A percentile compares a stretch with the other conserved stretches of the same genome.
phyloP scores from a whole-genome alignment of 192 early-diverging fungal genomes.

The Backusella parvicylindrica region DNA sequence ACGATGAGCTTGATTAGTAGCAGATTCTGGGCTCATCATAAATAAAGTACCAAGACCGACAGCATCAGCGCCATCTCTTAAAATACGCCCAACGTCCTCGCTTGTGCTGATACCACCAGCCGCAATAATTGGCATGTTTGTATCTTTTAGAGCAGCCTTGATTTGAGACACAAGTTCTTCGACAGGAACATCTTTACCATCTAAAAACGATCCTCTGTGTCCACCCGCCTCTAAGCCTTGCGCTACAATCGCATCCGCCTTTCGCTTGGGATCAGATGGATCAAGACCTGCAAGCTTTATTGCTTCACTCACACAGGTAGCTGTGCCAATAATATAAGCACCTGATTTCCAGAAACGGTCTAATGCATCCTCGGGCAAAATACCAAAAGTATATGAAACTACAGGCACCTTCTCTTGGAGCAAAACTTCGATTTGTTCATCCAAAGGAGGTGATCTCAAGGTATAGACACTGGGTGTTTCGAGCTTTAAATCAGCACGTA shows the following conservation, averaged over 20 bases:
- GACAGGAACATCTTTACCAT: not conserved
- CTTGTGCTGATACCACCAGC: slow-evolving; percentile 26
- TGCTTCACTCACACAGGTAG: slow-evolving; percentile 28
- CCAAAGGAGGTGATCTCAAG: slow-evolving; percentile 20
- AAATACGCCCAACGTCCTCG: not conserved
- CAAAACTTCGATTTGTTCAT: slow-evolving; percentile 19
- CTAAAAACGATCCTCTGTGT: slow-evolving; percentile 23
- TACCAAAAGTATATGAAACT: slow-evolving; percentile 32
- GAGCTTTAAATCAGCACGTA: slow-evolving; percentile 14
- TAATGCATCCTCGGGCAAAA: slow-evolving; percentile 9
- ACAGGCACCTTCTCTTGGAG: slow-evolving; percentile 24
- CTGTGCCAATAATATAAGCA: slow-evolving; percentile 28
- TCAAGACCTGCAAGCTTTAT: slow-evolving; percentile 6
- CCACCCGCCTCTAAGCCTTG: slow-evolving; percentile 32
- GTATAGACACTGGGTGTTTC: slow-evolving; percentile 4
- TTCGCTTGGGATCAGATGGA: not conserved
- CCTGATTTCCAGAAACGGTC: slow-evolving; percentile 12
- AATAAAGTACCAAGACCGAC: slow-evolving; percentile 24
- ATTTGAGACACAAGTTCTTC: not conserved
- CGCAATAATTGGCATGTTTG: slow-evolving; percentile 14
- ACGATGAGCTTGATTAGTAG: slow-evolving; percentile 8
- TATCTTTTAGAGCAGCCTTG: not conserved
- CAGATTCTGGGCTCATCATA: slow-evolving; percentile 20
- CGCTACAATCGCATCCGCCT: slow-evolving; percentile 27
- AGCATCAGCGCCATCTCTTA: slow-evolving; percentile 15